Base-by-base conservation (phyloP, 306 rosid species). In the Fragaria vesca region DNA sequence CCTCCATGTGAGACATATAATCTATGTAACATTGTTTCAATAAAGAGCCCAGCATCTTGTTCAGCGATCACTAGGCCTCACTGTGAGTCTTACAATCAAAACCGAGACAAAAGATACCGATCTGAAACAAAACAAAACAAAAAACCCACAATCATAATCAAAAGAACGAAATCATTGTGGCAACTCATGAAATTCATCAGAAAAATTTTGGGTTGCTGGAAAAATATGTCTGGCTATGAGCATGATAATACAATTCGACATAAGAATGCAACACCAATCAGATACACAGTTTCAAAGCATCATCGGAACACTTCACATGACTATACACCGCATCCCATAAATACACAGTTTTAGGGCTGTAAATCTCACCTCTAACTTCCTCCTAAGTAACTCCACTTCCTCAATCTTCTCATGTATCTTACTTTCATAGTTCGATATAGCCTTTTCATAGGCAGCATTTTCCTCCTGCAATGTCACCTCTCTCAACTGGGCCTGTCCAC, bases 381-480 rank as follows among this genome's bases (percentile, higher is more conserved):
- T 73, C 66, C 47, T 48, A 11, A 90, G 90, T 24, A 78, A 67
- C 69, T 85, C 88, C 4, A 85, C 90, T 86, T 92, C 97, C 67
- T 85, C 87, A 77, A 77, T 34, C 71, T 85, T 94, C 67, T 94
- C 97, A 80, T 84, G 86, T 47, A 94, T 90, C 55, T 90, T 92
- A 68, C 76, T 76, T 76, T 90, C 90, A 32, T 88, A 94, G 78
- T 73, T 86, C 2, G 86, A 89, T 73, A 94, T 85, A 7, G 92
- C 92, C 46, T 79, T 83, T 50, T 88, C 87, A n/a, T 71, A 93
- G 20, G 89, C 97, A 36, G 80, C 86, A 77, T 92, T 95, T 82
- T 95, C 97, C 83, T 91, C 98, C 78, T 82, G 90, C 71, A 92
- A 83, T 0, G 95, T 87, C 78, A 82, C 79, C 88, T 92, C 93